Evolutionary conservation across 2,329 filamentous ascomycete species (phyloP).

Genomic region (Fusarium buxicola): DNA sequence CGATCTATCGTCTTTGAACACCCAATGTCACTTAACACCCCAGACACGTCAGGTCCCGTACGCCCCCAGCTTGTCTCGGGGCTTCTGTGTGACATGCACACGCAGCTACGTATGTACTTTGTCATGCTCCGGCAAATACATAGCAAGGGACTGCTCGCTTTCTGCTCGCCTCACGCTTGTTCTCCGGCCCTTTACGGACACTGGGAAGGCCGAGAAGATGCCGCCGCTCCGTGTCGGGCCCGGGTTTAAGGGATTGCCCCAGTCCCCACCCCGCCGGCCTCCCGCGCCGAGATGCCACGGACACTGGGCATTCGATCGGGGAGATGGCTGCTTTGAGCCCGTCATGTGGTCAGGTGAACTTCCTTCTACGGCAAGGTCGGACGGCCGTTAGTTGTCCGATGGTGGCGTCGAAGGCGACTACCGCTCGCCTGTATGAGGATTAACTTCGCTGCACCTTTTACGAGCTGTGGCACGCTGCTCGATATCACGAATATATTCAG

Average conservation of each 20-base stretch:
- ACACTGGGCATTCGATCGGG: constrained; percentile 26
- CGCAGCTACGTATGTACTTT: constrained; percentile 10
- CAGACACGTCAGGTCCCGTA: constrained; percentile 5
- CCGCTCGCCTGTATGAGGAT: constrained; percentile 8
- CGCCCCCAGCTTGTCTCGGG: constrained; percentile 19
- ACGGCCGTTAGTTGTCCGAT: background rate
- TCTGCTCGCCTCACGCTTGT: constrained; percentile 21
- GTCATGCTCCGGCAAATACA: constrained; percentile 35
- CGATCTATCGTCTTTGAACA: constrained; percentile 8
- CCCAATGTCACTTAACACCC: constrained; percentile 17
- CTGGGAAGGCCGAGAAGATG: constrained; percentile 31
- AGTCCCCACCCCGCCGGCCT: constrained; percentile 25
- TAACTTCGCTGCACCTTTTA: constrained; percentile 15
- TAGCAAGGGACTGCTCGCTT: constrained; percentile 17
- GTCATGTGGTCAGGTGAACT: constrained; percentile 13
- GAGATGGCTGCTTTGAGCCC: constrained; percentile 16
- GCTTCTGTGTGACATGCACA: constrained; percentile 19
- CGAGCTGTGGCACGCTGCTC: constrained; percentile 1
- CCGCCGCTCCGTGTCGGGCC: constrained; percentile 38
- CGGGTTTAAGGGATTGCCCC: constrained; percentile 13
- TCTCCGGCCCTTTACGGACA: constrained; percentile 33
- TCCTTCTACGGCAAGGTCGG: background rate
- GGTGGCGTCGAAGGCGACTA: background rate
- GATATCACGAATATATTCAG: constrained; percentile 20
- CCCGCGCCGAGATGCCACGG: constrained; percentile 29